Base-by-base conservation (phyloP, 164 flowering plant species). In the Tinospora cordifolia region DNA sequence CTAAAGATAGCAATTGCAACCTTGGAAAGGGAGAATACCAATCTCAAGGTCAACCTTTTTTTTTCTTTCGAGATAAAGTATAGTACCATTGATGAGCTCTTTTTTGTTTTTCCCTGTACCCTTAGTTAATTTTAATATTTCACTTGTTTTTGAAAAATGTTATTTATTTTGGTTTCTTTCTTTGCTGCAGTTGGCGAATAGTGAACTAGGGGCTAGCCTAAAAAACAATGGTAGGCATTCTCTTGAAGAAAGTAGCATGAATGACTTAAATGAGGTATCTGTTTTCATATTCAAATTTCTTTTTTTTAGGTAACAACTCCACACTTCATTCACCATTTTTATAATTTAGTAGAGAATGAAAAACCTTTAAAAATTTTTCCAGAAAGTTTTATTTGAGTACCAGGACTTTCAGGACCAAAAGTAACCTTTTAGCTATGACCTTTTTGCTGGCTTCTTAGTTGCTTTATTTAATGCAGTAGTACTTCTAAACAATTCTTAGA, bases 11-110 rank as follows among this genome's bases (percentile, higher is more conserved):
- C 59, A 62, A 83, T 88, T 74, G 79, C 74, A 57, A 63, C 75
- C 34, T 68, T 95, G 60, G 86, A 92, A 81, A 83, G 84, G 79
- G 98, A 95, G 74, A 92, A 89, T 57, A 26, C 67, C 38, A 67
- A 63, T 69, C 87, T 90, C 62, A 87, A 89, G 98, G 98, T 93
- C 77, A 40, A 44, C n/a, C n/a, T n/a, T n/a, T 22, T 65, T 0
- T 17, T 54, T 51, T 51, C 14, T 14, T 10, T 44, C 9, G 10
- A 19, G 21, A 54, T 54, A 3, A 17, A 19, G 60, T 22, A 17
- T 2, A 54, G 21, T 19, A 21, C 21, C 10, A 54, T 5, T 54
- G 1, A 3, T 54, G 7, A 54, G 24, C 60, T 1, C 22, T 54
- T 17, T 14, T 8, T 54, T 54, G n/a, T 54, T 54, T 17, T 54